Base-by-base conservation (phyloP, 768 basidiomycete species). In the Lactarius akahatsu region DNA sequence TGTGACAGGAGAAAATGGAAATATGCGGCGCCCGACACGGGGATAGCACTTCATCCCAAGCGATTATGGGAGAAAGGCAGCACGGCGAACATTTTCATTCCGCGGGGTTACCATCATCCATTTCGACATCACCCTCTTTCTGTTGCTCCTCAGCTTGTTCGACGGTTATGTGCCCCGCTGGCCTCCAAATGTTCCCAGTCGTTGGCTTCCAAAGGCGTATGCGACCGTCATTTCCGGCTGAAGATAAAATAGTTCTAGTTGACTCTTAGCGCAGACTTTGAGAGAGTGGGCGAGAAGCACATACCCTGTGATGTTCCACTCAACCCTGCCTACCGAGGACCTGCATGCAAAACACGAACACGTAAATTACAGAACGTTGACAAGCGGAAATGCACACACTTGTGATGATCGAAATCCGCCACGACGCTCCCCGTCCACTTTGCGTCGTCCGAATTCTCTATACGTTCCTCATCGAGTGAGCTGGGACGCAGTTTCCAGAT, bases 251-350 rank as follows among this genome's bases (percentile, higher is more conserved):
- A 5, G 94, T 94, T 23, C 93, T 93, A 64, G 32, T 59, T 52
- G 41, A 55, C 15, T 61, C 10, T 50, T 59, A 30, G 30, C 26
- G n/a, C 36, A 20, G 34, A 41, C 67, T 11, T 70, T 52, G 45
- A 45, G 16, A 60, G 34, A 26, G 50, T 32, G 38, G n/a, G 16
- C 36, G 40, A 54, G 58, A 60, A 45, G 28, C 67, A 71, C 76
- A 36, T 69, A 92, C 90, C 91, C 91, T 40, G 89, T 91, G 58
- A 95, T 87, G 74, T 96, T 96, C 94, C 96, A 98, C 74, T 96
- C 95, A 0, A 99, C 95, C 71, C 89, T 82, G 2, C 89, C 89
- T 11, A 96, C 85, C 4, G 88, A 83, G 0, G 89, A 87, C 69
- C 90, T 91, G 66, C 16, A 18, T 52, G 50, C 50, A 52, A 52